Evolutionary conservation across 768 basidiomycete genomes (phyloP), one percentile per base, ranked within the genome.

Genomic region (Cystoderma amianthinum): DNA sequence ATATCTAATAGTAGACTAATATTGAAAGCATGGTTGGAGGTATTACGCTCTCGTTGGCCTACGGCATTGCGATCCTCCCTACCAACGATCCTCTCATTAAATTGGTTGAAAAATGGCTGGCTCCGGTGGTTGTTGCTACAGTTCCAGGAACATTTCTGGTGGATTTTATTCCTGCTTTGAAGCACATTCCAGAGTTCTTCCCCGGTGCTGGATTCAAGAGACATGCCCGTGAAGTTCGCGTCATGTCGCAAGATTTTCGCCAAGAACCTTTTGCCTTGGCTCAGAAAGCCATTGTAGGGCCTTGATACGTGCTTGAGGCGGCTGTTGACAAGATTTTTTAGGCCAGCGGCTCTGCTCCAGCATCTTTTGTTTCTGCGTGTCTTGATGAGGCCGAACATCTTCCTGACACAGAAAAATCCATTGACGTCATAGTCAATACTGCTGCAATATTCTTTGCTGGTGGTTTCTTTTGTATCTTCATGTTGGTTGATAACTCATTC

Each of bases 81-180:
- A 47, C 55, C 30, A 53, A 56, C 1, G 72, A 73, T 37, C 54
- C 57, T 30, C 71, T 69, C 46, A 58, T 73, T n/a, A 52, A 56
- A 11, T 58, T 70, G n/a, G 71, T 67, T 1, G 71, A 72, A 53
- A 59, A 52, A 37, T 68, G 68, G 15, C 46, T 72, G 17, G 62
- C 61, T 10, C 62, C 62, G 1, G 63, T 69, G 59, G 64, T 64
- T 1, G 62, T 63, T 48, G 69, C 66, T 0, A 58, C 62, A 13
- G 57, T 57, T 44, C 67, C 66, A 4, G 70, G 69, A 15, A 63
- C 68, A 5, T 74, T 71, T 44, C 55, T 70, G 11, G 72, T 74
- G 5, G 68, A 73, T 38, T 46, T 68, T 19, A 53, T 73, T 23
- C 71, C 71, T 17, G 54, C 58, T 42, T 41, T 57, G 57, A 44